A percentile compares a stretch with the other conserved stretches of the same genome.
These are phyloP conservation scores for Paramecium sonneborni DNA, from an alignment of 73 alveolate species.

Conservation along the genomic window DNA sequence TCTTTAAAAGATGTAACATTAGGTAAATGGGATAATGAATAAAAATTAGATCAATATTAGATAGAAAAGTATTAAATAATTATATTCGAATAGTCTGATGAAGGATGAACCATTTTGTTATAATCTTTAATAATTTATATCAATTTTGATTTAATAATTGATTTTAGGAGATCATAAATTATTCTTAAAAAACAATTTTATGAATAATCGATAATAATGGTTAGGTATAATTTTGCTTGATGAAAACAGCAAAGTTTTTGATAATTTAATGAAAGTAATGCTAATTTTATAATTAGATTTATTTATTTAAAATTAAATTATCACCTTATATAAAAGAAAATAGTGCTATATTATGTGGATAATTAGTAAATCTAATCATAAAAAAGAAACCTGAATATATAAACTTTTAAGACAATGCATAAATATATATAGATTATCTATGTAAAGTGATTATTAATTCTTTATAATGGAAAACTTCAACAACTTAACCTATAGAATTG, in stretches of 20 bases:
- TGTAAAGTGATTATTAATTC: slow-evolving; percentile 14
- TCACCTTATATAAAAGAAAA: slow-evolving; percentile 43
- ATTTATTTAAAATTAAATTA: not conserved
- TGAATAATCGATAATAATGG: not conserved
- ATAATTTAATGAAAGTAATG: slow-evolving; percentile 18
- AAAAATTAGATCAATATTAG: not conserved
- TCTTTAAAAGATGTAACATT: slow-evolving; percentile 20
- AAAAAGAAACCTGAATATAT: slow-evolving; percentile 12
- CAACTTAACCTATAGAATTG: not conserved
- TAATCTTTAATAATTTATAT: not conserved
- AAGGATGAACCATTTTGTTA: slow-evolving; percentile 6
- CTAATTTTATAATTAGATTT: not conserved
- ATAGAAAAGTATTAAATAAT: not conserved
- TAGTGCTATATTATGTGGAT: slow-evolving; percentile 13
- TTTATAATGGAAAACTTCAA: not conserved
- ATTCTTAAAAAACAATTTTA: not conserved
- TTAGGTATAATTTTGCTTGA: not conserved
- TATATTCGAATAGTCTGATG: not conserved
- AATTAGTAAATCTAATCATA: slow-evolving; percentile 1
- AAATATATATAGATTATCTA: not conserved
- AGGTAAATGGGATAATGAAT: not conserved
- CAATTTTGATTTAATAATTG: not conserved
- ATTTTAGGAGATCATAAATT: not conserved
- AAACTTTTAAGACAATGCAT: not conserved
- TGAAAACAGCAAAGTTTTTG: not conserved